A percentile compares a stretch with the other conserved stretches of the same genome.
Conservation (phyloP, 2,329 filamentous ascomycete genomes). For the Fusarium pseudograminearum region DNA sequence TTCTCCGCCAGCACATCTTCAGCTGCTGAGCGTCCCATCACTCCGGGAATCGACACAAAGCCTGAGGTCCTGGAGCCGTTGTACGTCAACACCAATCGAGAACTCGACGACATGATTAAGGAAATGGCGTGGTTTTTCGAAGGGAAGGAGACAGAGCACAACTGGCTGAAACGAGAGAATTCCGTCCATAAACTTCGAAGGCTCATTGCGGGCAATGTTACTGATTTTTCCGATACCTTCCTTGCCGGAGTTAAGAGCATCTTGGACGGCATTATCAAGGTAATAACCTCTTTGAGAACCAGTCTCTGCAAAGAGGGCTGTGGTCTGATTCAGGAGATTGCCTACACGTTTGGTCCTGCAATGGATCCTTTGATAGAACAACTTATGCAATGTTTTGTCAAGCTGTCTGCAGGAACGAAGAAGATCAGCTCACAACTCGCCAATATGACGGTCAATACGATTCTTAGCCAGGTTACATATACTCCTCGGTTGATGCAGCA, state of each 20-base stretch:
- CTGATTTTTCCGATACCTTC: conserved; percentile 80
- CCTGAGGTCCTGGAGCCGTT: conserved; percentile 80
- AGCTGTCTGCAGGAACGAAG: conserved; percentile 89
- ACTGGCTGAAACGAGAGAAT: conserved; percentile 90
- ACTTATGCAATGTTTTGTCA: conserved; percentile 88
- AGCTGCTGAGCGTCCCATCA: conserved; percentile 65
- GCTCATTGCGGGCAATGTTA: conserved; percentile 85
- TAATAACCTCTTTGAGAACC: conserved; percentile 84
- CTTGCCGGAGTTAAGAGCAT: conserved; percentile 77
- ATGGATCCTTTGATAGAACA: conserved; percentile 93
- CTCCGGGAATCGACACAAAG: conserved; percentile 73
- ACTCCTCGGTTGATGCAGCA: conserved; percentile 86
- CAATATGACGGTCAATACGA: conserved; percentile 81
- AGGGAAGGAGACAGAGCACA: conserved; percentile 88
- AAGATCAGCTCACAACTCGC: conserved; percentile 90
- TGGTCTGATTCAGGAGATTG: conserved; percentile 85
- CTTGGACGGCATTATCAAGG: conserved; percentile 90
- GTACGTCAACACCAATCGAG: conserved; percentile 84
- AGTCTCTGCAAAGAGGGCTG: conserved; percentile 91
- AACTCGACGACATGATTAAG: conserved; percentile 88
- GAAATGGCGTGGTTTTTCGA: conserved; percentile 87
- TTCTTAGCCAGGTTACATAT: conserved; percentile 85
- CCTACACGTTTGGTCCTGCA: conserved; percentile 77
- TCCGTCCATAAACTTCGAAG: conserved; percentile 80
- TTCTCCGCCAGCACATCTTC: conserved; percentile 67